Base-by-base conservation (phyloP, 768 basidiomycete genomes). In the Trametes cingulata region DNA sequence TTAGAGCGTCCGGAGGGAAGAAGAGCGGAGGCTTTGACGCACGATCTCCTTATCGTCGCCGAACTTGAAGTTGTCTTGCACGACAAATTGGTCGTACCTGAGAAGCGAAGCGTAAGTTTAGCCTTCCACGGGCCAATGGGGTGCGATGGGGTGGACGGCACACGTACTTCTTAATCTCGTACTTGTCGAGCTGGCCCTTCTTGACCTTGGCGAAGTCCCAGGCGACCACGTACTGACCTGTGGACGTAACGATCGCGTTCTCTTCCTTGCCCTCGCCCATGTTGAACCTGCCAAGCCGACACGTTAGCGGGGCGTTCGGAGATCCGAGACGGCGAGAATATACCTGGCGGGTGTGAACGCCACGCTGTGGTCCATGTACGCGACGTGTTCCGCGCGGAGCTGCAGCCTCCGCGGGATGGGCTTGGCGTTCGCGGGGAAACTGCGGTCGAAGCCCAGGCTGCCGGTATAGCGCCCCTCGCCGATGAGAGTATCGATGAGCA, bases 191-290 rank as follows among this genome's bases (percentile, higher is more conserved):
- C 50, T 85, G 83, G 54, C 97, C 97, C 74, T 88, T 88, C 82
- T 96, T 98, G 64, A 98, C 91, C 70, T 95, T 94, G 45, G 82
- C 84, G 72, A 99, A 96, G 83, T 98, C 95, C 95, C 95, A 99
- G 6, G 94, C 95, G 68, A 98, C 83, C 58, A 98, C 91, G 66
- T 85, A 98, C 70, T 87, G 85, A 19, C 96, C 96, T 0, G 88
- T 95, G 14, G 94, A 93, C 0, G 96, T 98, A 47, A 98, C 88
- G 58, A 98, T 98, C 3, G 94, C 92, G 69, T 92, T 95, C 77
- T 98, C 97, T 62, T 88, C 86, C 65, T 91, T 85, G 17, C 87
- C 90, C 69, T 91, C 84, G 24, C 91, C 93, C 65, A 88, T 87
- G 71, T 99, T 98, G 75, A 99, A 99, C 67, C 95, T 97, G 69